Conservation (phyloP, 192 early-diverging fungal species). For the Podila horticola region DNA sequence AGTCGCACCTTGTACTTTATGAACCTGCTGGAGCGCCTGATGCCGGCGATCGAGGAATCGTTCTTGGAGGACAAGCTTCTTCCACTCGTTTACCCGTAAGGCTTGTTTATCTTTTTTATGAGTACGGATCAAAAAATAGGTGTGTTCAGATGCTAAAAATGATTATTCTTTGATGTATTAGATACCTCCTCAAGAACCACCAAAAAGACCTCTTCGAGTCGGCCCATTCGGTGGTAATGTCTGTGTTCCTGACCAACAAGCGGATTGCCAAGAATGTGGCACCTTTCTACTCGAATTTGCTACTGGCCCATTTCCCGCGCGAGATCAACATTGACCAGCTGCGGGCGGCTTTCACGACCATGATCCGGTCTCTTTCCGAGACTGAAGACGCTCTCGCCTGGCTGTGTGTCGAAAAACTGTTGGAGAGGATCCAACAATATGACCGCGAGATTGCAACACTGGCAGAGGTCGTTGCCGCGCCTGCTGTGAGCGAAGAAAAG, state of each 20-base stretch:
- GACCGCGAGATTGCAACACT: constrained; percentile 5
- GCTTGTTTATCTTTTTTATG: background rate
- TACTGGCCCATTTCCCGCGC: constrained; percentile 58
- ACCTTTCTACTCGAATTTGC: constrained; percentile 57
- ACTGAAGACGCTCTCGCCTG: constrained; percentile 63
- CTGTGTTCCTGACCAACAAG: constrained; percentile 59
- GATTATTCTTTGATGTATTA: background rate
- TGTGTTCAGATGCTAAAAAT: background rate
- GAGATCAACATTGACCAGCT: constrained; percentile 60
- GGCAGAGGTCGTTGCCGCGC: background rate
- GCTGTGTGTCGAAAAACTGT: constrained; percentile 57
- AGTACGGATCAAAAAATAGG: background rate
- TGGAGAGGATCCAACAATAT: constrained; percentile 51
- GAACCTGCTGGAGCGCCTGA: constrained; percentile 60
- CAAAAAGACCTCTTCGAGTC: constrained; percentile 62
- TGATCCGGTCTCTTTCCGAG: constrained; percentile 58
- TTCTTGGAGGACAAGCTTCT: constrained; percentile 58
- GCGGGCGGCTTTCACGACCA: constrained; percentile 58
- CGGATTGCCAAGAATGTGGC: constrained; percentile 57
- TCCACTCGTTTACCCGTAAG: constrained; percentile 56
- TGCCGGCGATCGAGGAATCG: constrained; percentile 52
- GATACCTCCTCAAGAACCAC: constrained; percentile 40
- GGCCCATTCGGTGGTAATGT: constrained; percentile 58
- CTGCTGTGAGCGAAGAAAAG: constrained; percentile 11
- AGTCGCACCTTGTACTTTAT: constrained; percentile 57